Percentiles rank a stretch among this genome's conserved stretches.
These are phyloP conservation scores for Diaporthe capsici DNA, from an alignment of 2,329 filamentous ascomycete genomes.

Conservation along the genomic window DNA sequence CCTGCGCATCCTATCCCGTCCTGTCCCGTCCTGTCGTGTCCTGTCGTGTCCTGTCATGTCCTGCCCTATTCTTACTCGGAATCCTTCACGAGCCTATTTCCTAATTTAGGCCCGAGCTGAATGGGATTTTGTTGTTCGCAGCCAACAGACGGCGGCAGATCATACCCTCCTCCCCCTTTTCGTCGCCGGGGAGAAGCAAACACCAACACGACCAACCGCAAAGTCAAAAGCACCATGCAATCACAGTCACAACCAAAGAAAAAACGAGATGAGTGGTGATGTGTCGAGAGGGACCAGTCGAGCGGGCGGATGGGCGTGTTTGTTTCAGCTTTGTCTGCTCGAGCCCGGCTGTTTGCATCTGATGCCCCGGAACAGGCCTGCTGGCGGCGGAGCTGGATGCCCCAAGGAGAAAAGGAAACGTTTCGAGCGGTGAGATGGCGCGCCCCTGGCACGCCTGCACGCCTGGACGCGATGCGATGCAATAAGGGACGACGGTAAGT, in stretches of 20 bases:
- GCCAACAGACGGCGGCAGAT: slow-evolving; percentile 20
- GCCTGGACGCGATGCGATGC: slow-evolving; percentile 23
- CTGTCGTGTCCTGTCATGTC: neutral
- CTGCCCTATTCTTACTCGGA: slow-evolving; percentile 14
- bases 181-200: neutral
- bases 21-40: neutral
- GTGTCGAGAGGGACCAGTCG: slow-evolving; percentile 7
- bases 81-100: slow-evolving; percentile 21
- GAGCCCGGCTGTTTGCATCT: slow-evolving; percentile 33
- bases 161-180: slow-evolving; percentile 4
- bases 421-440: slow-evolving; percentile 36
- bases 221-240: slow-evolving; percentile 3
- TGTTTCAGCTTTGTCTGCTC: slow-evolving; percentile 31
- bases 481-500: slow-evolving; percentile 35
- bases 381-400: slow-evolving; percentile 2
- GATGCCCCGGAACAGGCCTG: slow-evolving; percentile 10
- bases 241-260: slow-evolving; percentile 1
- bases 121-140: neutral
- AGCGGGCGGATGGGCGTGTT: neutral
- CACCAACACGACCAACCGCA: slow-evolving; percentile 14
- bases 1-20: slow-evolving; percentile 8
- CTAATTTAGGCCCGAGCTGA: slow-evolving; percentile 29
- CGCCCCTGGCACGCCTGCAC: slow-evolving; percentile 16
- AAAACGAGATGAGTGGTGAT: neutral
- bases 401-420: slow-evolving; percentile 32